phyloP scores from a whole-genome alignment of 352 stramenopile species.

The Pythium grandisporangium region DNA sequence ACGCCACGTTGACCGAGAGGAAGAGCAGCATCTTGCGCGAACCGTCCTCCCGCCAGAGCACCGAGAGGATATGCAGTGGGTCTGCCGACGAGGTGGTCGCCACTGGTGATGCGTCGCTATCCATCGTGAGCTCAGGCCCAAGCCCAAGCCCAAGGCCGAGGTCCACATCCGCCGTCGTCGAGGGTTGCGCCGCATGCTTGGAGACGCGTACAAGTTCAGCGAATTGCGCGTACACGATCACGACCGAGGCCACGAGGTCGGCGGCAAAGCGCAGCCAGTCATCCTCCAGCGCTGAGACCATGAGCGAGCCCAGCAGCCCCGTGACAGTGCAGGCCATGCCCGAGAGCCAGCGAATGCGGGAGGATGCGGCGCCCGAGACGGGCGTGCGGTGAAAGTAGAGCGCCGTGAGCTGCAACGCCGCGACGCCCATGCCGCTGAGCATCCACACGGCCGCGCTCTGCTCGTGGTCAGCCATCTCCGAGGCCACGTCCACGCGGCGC shows the following conservation, averaged over 20 bases:
- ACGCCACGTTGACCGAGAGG: slow-evolving; percentile 65
- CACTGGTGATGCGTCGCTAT: slow-evolving; percentile 39
- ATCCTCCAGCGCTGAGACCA: slow-evolving; percentile 26
- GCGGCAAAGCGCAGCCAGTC: slow-evolving; percentile 40
- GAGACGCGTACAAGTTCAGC: slow-evolving; percentile 16
- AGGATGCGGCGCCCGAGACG: slow-evolving; percentile 13
- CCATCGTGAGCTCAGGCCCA: no score
- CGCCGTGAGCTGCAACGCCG: slow-evolving; percentile 12
- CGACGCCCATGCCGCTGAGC: slow-evolving; percentile 10
- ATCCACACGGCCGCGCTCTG: slow-evolving; percentile 8
- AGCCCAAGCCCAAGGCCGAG: no score
- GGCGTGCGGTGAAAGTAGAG: slow-evolving; percentile 21
- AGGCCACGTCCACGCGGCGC: slow-evolving; percentile 14
- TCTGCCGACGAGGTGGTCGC: slow-evolving; percentile 6
- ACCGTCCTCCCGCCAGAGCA: slow-evolving; percentile 43
- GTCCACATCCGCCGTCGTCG: no score
- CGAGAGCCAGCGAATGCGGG: slow-evolving; percentile 18
- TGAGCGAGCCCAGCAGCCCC: slow-evolving; percentile 27
- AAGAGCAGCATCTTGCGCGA: slow-evolving; percentile 81
- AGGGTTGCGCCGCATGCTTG: no score
- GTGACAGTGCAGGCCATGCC: slow-evolving; percentile 29
- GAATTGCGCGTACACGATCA: slow-evolving; percentile 45
- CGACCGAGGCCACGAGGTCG: slow-evolving; percentile 21
- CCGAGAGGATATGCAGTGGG: slow-evolving; percentile 15
- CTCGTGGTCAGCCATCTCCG: not conserved